Percentiles rank a stretch among this genome's conserved stretches.
Evolutionary conservation across 164 flowering plant genomes (phyloP).

Genomic region (Vitis rotundifolia): DNA sequence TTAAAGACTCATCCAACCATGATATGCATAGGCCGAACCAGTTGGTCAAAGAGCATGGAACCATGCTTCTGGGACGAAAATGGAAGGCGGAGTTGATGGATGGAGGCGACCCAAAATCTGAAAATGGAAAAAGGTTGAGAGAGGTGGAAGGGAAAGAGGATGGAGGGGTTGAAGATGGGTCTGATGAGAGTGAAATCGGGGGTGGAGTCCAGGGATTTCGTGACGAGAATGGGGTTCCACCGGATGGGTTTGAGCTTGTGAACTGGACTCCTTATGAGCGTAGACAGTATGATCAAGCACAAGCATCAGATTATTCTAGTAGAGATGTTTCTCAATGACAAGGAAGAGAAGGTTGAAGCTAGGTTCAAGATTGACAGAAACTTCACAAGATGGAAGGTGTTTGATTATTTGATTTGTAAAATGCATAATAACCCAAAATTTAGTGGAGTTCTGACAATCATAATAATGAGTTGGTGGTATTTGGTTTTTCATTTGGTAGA

Average conservation of each 20-base stretch:
- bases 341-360: not conserved
- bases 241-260: not conserved
- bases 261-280: not conserved
- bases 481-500: no score
- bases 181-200: not conserved
- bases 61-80: not conserved
- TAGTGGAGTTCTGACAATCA: no score
- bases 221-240: not conserved
- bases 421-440: no score
- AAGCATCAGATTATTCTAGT: not conserved
- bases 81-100: not conserved
- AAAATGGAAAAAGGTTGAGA: not conserved
- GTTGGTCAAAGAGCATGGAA: not conserved
- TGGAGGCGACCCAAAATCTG: not conserved
- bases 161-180: not conserved
- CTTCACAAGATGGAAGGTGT: not conserved
- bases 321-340: not conserved
- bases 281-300: not conserved
- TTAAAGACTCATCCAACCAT: not conserved
- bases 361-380: not conserved
- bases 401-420: no score
- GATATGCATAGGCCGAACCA: not conserved
- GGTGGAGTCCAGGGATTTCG: not conserved
- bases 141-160: not conserved
- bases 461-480: no score